These are phyloP conservation scores for Ophiostoma australiae DNA, from an alignment of 2,329 filamentous ascomycete species.

Conservation along the genomic window DNA sequence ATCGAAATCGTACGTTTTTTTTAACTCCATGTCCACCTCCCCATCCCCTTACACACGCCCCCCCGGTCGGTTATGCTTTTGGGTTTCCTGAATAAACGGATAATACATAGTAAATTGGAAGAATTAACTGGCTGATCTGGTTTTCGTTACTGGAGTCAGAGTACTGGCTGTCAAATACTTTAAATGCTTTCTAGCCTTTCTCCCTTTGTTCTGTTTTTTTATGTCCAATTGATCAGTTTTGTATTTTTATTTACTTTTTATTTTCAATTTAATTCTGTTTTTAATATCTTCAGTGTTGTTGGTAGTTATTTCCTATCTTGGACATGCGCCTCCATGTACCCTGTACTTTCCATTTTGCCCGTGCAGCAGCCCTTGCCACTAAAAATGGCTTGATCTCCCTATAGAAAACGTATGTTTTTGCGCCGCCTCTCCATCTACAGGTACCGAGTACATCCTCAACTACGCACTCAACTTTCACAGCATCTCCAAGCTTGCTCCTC, in stretches of 20 bases:
- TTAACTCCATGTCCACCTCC: constrained; percentile 26
- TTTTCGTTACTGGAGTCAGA: too few relatives aligned
- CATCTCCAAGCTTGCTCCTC: neutral
- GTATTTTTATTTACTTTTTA: neutral
- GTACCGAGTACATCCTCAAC: neutral
- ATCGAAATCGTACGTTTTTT: constrained; percentile 36
- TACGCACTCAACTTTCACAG: neutral
- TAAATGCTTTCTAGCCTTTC: too few relatives aligned
- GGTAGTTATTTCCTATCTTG: constrained; percentile 3
- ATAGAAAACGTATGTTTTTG: neutral
- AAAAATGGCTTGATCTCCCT: neutral
- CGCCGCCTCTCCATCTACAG: neutral
- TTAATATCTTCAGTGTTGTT: neutral
- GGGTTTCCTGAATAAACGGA: neutral
- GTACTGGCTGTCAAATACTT: too few relatives aligned
- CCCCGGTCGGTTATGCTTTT: constrained; percentile 19
- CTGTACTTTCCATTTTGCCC: neutral
- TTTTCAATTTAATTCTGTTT: neutral
- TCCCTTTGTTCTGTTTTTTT: too few relatives aligned
- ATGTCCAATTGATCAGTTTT: too few relatives aligned
- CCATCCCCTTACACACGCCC: constrained; percentile 29
- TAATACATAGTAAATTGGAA: too few relatives aligned
- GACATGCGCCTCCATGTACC: neutral
- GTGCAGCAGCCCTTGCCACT: neutral
- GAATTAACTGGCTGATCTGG: too few relatives aligned